These are phyloP conservation scores for Microsporum audouinii DNA, from an alignment of 2,329 filamentous ascomycete genomes.

Conservation along the genomic window DNA sequence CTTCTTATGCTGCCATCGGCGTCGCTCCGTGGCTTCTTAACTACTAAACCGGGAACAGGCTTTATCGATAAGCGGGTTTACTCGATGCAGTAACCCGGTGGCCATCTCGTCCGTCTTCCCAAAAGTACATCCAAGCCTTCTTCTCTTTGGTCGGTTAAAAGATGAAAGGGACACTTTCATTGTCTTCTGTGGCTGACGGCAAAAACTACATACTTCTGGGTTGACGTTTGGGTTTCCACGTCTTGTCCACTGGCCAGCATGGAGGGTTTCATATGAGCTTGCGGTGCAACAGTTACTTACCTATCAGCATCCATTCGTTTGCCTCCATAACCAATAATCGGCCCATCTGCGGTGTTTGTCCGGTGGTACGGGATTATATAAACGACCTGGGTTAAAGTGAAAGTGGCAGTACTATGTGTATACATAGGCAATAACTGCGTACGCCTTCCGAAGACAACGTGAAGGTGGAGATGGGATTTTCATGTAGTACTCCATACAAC, in stretches of 20 bases:
- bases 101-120: background rate
- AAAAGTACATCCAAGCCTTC: background rate
- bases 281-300: background rate
- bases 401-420: too few species aligned
- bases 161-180: background rate
- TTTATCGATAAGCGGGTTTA: constrained; percentile 1
- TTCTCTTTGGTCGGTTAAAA: background rate
- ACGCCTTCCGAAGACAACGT: background rate
- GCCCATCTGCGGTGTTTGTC: background rate
- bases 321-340: background rate
- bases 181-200: background rate
- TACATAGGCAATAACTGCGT: too few species aligned
- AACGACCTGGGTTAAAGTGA: background rate
- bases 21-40: background rate
- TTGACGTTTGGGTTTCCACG: background rate
- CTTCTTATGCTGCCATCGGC: background rate
- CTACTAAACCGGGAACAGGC: background rate
- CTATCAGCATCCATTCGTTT: background rate
- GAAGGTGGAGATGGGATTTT: background rate
- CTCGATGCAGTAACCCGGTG: background rate
- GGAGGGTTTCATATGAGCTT: background rate
- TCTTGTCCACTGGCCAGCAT: background rate
- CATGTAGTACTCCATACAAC: background rate
- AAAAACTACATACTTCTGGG: background rate
- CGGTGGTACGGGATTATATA: background rate